Base-by-base conservation (phyloP, 1,284 basidiomycete genomes). In the Puccinia novopanici region DNA sequence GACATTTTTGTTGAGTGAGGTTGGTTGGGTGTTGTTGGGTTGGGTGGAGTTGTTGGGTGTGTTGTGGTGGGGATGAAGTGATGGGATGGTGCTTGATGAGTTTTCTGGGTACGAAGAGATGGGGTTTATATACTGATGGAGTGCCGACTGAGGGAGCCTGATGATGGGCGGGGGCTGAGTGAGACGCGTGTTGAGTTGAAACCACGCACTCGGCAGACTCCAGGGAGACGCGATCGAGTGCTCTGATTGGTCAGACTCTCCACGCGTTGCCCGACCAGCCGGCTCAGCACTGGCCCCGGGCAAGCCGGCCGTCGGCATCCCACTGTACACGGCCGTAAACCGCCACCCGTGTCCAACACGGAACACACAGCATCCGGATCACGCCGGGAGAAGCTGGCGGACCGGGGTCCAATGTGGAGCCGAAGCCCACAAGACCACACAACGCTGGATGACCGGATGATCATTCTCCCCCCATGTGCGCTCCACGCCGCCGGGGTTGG, bases 221-320 rank as follows among this genome's bases (percentile, higher is more conserved):
- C 34, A 34, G 27, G 15, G 42, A 37, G 72, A 45, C 72, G 54
- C 72, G 72, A 57, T 40, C 55, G 52, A 74, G 72, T 50, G 27
- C 55, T 52, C 72, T 74, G 72, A 74, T 74, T 74, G 72, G 72
- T 74, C 72, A 74, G 72, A 24, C 54, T 27, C 15, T 19, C 52
- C 50, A 19, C 50, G 70, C 70, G 70, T n/a, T 19, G 22, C 34
- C 15, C 8, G 48, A 54, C 19, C 27, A 34, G 34, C 34, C 34
- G 34, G 34, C 34, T 50, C 45, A 54, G 45, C 30, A 45, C 42
- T 6, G 24, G 40, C 67, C 17, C 19, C 40, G 15, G 13, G 40
- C n/a, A 24, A 15, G 65, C 45, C 13, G 1, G 34, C 34, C 34
- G 34, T 34, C 34, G 34, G 34, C 34, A 34, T 4, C 34, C 34